phyloP scores from a whole-genome alignment of 2,329 filamentous ascomycete genomes.

The Penicillium sp. region DNA sequence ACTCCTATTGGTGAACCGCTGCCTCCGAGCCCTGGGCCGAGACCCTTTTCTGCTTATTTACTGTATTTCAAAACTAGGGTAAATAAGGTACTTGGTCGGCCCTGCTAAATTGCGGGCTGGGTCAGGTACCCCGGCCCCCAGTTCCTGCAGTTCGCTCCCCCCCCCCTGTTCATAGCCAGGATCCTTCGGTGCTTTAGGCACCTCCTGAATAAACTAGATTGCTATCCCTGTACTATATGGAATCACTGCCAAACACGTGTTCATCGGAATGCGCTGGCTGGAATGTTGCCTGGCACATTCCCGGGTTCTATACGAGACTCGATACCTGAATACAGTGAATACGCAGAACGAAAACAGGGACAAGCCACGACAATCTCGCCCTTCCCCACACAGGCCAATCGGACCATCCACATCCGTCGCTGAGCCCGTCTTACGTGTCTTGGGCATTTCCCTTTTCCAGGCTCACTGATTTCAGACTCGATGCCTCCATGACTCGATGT shows the following conservation, averaged over 20 bases:
- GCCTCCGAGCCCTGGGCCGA: conserved; percentile 3
- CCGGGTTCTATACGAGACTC: not conserved
- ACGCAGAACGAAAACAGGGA: not conserved
- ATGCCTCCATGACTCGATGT: not conserved
- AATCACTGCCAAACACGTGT: not conserved
- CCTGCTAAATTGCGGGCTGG: not conserved
- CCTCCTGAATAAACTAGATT: not conserved
- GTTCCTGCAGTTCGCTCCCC: not conserved
- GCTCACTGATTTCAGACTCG: not conserved
- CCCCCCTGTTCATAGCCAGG: not conserved
- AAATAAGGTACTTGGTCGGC: not conserved
- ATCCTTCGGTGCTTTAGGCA: not conserved
- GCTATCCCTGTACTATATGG: not conserved
- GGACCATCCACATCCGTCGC: conserved; percentile 7
- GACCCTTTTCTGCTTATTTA: not conserved
- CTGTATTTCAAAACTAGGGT: not conserved
- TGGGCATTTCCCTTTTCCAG: not conserved
- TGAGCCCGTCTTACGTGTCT: conserved; percentile 15
- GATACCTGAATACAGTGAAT: not conserved
- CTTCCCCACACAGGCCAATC: conserved; percentile 21
- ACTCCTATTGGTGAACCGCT: conserved; percentile 12
- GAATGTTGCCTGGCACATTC: conserved; percentile 1
- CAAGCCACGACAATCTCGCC: conserved; percentile 3
- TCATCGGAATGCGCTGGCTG: not conserved
- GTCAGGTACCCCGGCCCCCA: not conserved